Evolutionary conservation across 352 stramenopile species (phyloP).

Genomic region (Thalassiosira sp.): DNA sequence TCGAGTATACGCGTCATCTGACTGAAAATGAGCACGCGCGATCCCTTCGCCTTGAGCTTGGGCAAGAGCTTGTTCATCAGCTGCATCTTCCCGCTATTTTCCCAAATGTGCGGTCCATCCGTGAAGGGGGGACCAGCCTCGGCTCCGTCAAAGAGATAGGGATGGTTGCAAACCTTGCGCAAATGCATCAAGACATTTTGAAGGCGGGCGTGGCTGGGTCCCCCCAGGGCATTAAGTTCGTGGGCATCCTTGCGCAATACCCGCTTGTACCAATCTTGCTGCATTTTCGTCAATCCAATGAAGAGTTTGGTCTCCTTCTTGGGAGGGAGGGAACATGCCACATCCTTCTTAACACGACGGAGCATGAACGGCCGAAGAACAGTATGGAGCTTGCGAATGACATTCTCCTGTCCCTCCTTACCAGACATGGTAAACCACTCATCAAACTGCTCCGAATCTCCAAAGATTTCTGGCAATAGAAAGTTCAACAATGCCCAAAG

Average conservation of each 20-base stretch:
- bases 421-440: slow-evolving; percentile 93
- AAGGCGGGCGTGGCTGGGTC: slow-evolving; percentile 90
- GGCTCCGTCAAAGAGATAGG: slow-evolving; percentile 98
- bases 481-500: slow-evolving; percentile 98
- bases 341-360: slow-evolving; percentile 96
- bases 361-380: slow-evolving; percentile 98
- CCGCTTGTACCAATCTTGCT: slow-evolving; percentile 97
- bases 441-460: slow-evolving; percentile 95
- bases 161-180: slow-evolving; percentile 99
- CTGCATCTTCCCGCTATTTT: slow-evolving; percentile 98
- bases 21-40: slow-evolving; percentile 98
- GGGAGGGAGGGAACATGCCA: slow-evolving; percentile 93
- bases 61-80: slow-evolving; percentile 97
- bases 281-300: slow-evolving; percentile 96
- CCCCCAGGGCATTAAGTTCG: slow-evolving; percentile 96
- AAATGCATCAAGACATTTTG: slow-evolving; percentile 92
- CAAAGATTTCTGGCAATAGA: slow-evolving; percentile 92
- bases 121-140: slow-evolving; percentile 95
- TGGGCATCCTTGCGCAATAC: slow-evolving; percentile 89
- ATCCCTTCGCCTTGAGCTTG: slow-evolving; percentile 92
- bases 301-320: slow-evolving; percentile 99
- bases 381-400: slow-evolving; percentile 94
- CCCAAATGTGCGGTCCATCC: slow-evolving; percentile 96
- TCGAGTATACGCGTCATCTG: slow-evolving; percentile 95
- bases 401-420: slow-evolving; percentile 92